These are phyloP conservation scores for Pyricularia pennisetigena DNA, from an alignment of 2,329 filamentous ascomycete species.

Conservation along the genomic window DNA sequence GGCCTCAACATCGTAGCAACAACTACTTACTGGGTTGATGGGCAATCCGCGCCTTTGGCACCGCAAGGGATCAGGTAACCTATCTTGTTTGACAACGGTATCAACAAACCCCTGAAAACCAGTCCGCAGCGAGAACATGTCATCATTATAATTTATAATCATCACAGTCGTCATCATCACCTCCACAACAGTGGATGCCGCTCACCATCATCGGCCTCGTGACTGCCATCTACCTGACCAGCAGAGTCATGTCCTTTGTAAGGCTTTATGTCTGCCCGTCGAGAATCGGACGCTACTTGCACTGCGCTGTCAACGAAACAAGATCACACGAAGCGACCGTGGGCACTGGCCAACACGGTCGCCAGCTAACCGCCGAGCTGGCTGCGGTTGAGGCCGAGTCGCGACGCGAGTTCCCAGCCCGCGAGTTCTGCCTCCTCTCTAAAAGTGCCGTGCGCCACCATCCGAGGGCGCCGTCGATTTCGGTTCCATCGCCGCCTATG, in stretches of 20 bases:
- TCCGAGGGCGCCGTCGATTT: constrained; percentile 13
- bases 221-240: background rate
- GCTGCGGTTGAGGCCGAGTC: constrained; percentile 28
- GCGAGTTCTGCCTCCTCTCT: constrained; percentile 28
- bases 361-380: constrained; percentile 38
- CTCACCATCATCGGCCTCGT: background rate
- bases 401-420: constrained; percentile 23
- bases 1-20: background rate
- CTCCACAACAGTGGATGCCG: background rate
- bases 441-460: constrained; percentile 1
- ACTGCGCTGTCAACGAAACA: background rate
- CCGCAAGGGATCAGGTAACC: background rate
- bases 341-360: constrained; percentile 45
- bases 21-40: too few relatives aligned
- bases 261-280: constrained; percentile 4
- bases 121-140: background rate
- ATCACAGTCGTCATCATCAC: background rate
- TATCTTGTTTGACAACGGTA: background rate
- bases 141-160: background rate
- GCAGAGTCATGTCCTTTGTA: background rate
- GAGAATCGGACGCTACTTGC: constrained; percentile 6
- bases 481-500: constrained; percentile 11
- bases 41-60: background rate
- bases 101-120: background rate
- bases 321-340: constrained; percentile 14